Evolutionary conservation across 2,329 filamentous ascomycete genomes (phyloP).

Genomic region (Simplicillium aogashimaense): DNA sequence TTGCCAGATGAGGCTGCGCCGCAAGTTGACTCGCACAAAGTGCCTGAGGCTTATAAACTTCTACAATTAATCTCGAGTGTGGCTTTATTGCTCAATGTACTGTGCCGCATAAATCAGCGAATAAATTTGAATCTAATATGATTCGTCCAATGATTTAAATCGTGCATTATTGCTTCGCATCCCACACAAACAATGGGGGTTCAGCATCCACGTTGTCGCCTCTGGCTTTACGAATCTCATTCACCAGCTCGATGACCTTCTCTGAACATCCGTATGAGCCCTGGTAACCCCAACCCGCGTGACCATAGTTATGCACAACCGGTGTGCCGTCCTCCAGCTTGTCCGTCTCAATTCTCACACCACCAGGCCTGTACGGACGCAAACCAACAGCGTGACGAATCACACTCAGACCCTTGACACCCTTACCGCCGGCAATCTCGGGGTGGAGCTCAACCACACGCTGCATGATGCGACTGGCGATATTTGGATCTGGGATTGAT

Average conservation of each 20-base stretch:
- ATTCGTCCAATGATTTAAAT: too few relatives aligned
- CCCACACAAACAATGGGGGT: conserved; percentile 18
- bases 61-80: too few relatives aligned
- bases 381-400: conserved; percentile 76
- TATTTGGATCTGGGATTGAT: conserved; percentile 63
- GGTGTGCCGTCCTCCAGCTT: conserved; percentile 39
- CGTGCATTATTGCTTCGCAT: not conserved
- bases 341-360: conserved; percentile 61
- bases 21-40: too few relatives aligned
- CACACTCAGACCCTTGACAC: conserved; percentile 63
- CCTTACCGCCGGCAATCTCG: conserved; percentile 51
- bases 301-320: conserved; percentile 76
- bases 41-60: too few relatives aligned
- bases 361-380: conserved; percentile 62
- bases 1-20: too few relatives aligned
- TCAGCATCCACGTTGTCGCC: conserved; percentile 17
- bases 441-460: conserved; percentile 59
- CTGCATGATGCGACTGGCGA: conserved; percentile 78
- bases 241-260: conserved; percentile 55
- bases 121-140: too few relatives aligned
- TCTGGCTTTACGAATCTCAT: conserved; percentile 37
- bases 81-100: too few relatives aligned
- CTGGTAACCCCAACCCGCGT: conserved; percentile 69
- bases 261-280: conserved; percentile 62
- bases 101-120: too few relatives aligned